Base-by-base conservation (phyloP, 2,329 filamentous ascomycete species). In the Aspergillus unguis region DNA sequence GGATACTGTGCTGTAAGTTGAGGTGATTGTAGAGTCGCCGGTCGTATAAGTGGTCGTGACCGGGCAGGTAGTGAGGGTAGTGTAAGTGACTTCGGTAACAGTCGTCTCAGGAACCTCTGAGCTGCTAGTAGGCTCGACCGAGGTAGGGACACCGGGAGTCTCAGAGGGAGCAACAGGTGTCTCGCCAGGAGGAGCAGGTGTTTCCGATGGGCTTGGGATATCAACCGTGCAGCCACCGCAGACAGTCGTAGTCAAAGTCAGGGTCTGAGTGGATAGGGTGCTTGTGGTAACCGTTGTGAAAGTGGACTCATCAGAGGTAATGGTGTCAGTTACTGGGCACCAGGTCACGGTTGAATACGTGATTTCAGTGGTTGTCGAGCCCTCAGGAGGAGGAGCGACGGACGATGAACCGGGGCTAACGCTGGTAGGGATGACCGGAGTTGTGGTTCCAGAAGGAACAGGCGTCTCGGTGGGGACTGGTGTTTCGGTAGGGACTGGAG, bases 1-100 rank as follows among this genome's bases (percentile, higher is more conserved):
- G 72, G 81, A 85, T 64, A 84, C 64, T 36, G 83, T 85, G 62
- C 79, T 84, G 53, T 76, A 79, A 44, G 82, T 65, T 26, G 80
- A 71, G 44, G 83, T 65, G 7, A 77, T 80, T 50, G 78, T 73
- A 1, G 77, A 28, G 25, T 37, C 77, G 40, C 76, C 72, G 35
- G 79, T 65, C 44, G 77, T 74, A 32, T 64, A 50, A 3, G 64
- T 68, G 36, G 55, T 53, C n/a, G 67, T 71, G 6, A 70, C 64
- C 6, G 68, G 68, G 53, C 64, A 69, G 29, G 60, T 67, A 11
- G 68, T 70, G 17, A 62, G 54, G 3, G 67, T 71, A 37, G 35
- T n/a, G 11, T 37, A 10, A 25, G 48, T 31, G 9, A 45, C 26
- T 9, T 10, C 26, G 17, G 41, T 9, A 10, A 25, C 28, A 27